A percentile compares a stretch with the other conserved stretches of the same genome.
Evolutionary conservation across 1,284 basidiomycete genomes (phyloP).

Genomic region (Baeospora myosura): DNA sequence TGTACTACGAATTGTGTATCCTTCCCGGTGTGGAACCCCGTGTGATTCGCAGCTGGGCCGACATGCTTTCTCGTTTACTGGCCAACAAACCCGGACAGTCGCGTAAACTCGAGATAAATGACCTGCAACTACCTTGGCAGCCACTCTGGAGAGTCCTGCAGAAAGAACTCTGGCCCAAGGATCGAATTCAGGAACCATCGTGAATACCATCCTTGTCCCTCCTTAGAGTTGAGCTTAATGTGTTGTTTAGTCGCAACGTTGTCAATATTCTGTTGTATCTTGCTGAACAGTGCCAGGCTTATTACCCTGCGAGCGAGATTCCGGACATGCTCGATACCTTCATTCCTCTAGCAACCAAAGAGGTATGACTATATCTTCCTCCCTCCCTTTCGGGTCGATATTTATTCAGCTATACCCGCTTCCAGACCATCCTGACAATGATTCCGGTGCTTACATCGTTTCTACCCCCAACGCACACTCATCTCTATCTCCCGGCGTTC

Average conservation of each 20-base stretch:
- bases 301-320: conserved; percentile 63
- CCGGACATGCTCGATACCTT: conserved; percentile 69
- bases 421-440: conserved; percentile 57
- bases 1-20: conserved; percentile 77
- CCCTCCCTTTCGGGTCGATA: background rate
- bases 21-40: conserved; percentile 72
- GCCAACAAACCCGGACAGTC: conserved; percentile 55
- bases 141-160: conserved; percentile 66
- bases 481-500: conserved; percentile 64
- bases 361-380: conserved; percentile 32
- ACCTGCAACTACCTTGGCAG: conserved; percentile 69
- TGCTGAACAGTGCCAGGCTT: conserved; percentile 63
- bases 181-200: conserved; percentile 47
- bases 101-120: conserved; percentile 58
- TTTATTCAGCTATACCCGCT: conserved; percentile 4
- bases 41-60: conserved; percentile 63
- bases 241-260: conserved; percentile 45
- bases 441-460: conserved; percentile 71
- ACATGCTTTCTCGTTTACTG: conserved; percentile 66
- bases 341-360: conserved; percentile 57
- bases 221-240: background rate
- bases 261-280: conserved; percentile 66
- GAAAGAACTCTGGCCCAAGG: conserved; percentile 70
- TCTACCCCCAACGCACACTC: conserved; percentile 60
- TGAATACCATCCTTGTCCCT: conserved; percentile 22